Conservation (phyloP, 257 asterid species). For the Scutellaria galericulata region DNA sequence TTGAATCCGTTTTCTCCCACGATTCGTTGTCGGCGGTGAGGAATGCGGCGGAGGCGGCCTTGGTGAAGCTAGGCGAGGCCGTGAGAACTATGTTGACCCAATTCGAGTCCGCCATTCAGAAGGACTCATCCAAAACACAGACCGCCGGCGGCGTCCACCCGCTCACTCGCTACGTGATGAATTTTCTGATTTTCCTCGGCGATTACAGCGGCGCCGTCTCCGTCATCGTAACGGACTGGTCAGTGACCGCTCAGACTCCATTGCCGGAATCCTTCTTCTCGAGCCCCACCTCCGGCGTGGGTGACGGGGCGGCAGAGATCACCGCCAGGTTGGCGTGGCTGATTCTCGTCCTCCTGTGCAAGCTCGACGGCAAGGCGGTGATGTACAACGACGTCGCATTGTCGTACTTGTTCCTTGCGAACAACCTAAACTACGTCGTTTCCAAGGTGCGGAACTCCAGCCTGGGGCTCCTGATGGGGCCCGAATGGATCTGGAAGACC, state of each 20-base stretch:
- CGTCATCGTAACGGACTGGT: conserved; percentile 66
- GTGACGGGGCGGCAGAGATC: conserved; percentile 48
- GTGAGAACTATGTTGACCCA: conserved; percentile 62
- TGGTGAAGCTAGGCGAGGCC: conserved; percentile 70
- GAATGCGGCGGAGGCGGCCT: conserved; percentile 60
- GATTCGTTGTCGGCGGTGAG: conserved; percentile 55
- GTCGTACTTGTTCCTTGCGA: conserved; percentile 73
- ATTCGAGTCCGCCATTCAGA: conserved; percentile 81
- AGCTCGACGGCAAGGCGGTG: conserved; percentile 80
- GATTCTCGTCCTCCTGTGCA: conserved; percentile 78
- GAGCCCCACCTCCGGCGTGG: conserved; percentile 47
- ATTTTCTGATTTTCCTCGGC: conserved; percentile 65
- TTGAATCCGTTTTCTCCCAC: conserved; percentile 61
- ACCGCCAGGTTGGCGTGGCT: conserved; percentile 72
- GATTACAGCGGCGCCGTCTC: conserved; percentile 73
- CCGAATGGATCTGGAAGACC: conserved; percentile 65
- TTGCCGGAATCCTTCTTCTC: conserved; percentile 68
- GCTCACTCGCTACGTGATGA: conserved; percentile 91
- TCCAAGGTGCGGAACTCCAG: conserved; percentile 66
- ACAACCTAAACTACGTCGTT: conserved; percentile 81
- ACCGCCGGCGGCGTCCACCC: conserved; percentile 80
- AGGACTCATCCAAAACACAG: conserved; percentile 65
- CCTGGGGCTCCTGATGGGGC: conserved; percentile 61
- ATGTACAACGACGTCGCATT: conserved; percentile 66
- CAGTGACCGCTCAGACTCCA: conserved; percentile 45